phyloP scores from a whole-genome alignment of 495 filamentous ascomycete genomes.

The Elasticomyces elasticus region DNA sequence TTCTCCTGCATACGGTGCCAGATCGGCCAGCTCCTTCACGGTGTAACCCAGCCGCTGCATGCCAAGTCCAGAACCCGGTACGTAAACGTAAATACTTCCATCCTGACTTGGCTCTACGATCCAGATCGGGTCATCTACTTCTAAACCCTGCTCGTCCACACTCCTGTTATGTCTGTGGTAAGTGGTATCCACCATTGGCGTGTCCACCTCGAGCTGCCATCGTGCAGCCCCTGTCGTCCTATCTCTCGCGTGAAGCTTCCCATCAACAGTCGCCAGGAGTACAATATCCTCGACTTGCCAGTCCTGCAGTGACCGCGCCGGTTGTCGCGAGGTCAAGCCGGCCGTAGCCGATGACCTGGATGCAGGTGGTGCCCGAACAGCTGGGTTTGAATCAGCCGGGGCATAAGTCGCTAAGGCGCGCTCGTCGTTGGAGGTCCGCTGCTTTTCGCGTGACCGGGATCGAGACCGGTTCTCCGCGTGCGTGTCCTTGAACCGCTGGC shows the following conservation, averaged over 20 bases:
- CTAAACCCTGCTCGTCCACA: conserved; percentile 38
- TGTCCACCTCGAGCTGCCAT: conserved; percentile 75
- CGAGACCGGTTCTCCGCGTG: conserved; percentile 27
- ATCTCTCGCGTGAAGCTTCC: conserved; percentile 86
- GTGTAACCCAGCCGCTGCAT: conserved; percentile 57
- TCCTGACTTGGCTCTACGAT: conserved; percentile 87
- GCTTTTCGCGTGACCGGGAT: conserved; percentile 17
- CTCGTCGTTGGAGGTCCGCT: conserved; percentile 56
- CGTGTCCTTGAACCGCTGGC: conserved; percentile 4
- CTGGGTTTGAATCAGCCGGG: conserved; percentile 50
- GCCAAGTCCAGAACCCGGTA: conserved; percentile 49
- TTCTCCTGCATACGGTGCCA: conserved; percentile 55
- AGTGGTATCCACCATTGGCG: conserved; percentile 80
- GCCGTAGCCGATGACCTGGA: conserved; percentile 46
- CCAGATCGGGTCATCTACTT: conserved; percentile 83
- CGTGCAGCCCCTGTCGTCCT: conserved; percentile 69
- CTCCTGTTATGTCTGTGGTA: conserved; percentile 69
- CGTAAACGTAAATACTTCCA: conserved; percentile 82
- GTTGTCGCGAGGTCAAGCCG: conserved; percentile 67
- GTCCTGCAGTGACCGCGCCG: conserved; percentile 92
- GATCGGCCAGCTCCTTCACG: conserved; percentile 67
- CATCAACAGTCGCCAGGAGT: conserved; percentile 98
- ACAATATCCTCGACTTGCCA: conserved; percentile 99
- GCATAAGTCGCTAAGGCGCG: conserved; percentile 89
- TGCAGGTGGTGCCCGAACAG: conserved; percentile 44